phyloP scores from a whole-genome alignment of 495 filamentous ascomycete genomes.

The Penicillium nucicola region DNA sequence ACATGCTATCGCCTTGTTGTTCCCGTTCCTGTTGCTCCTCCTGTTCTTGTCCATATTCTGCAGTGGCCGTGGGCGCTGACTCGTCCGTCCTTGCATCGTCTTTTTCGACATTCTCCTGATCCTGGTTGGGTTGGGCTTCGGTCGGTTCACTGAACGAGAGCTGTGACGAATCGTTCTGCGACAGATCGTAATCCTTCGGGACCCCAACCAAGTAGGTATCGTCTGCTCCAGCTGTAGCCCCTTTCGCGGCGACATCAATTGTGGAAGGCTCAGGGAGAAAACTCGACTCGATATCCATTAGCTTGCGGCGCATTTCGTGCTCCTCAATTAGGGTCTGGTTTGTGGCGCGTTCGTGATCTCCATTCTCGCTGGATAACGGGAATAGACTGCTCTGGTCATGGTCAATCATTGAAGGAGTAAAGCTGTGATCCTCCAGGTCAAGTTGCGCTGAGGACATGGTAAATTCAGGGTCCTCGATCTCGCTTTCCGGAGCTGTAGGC shows the following conservation, averaged over 20 bases:
- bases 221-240: conserved; percentile 29
- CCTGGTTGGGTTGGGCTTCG: conserved; percentile 13
- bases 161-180: conserved; percentile 22
- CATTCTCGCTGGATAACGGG: conserved; percentile 37
- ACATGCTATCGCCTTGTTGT: conserved; percentile 37
- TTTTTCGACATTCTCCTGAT: neutral
- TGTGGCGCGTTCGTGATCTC: conserved; percentile 35
- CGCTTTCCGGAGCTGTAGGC: conserved; percentile 6
- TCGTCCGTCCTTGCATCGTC: neutral
- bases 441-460: conserved; percentile 6
- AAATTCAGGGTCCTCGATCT: conserved; percentile 14
- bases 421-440: conserved; percentile 19
- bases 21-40: conserved; percentile 15
- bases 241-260: conserved; percentile 33
- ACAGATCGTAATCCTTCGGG: conserved; percentile 18
- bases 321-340: conserved; percentile 58
- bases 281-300: conserved; percentile 87
- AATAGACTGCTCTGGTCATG: conserved; percentile 38
- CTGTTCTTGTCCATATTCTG: neutral
- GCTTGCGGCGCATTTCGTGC: conserved; percentile 62
- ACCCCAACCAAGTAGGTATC: conserved; percentile 45
- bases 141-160: conserved; percentile 29
- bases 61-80: conserved; percentile 5
- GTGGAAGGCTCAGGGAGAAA: conserved; percentile 60
- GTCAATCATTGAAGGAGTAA: conserved; percentile 38